A percentile compares a stretch with the other conserved stretches of the same genome.
Conservation (phyloP, 1,139 yeast species). For the Kazachstania sp. region DNA sequence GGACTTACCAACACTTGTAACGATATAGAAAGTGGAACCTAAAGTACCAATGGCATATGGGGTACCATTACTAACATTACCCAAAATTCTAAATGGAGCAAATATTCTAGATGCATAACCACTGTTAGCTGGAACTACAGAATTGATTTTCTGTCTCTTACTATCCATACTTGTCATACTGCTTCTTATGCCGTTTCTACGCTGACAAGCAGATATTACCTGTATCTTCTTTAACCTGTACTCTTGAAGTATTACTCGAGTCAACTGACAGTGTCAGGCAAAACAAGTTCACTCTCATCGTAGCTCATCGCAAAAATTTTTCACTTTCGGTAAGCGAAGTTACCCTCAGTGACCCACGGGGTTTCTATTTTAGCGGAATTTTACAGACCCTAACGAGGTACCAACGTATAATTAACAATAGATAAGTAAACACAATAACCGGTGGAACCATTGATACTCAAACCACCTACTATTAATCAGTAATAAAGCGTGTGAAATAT, state of each 20-base stretch:
- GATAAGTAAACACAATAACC: too few relatives aligned
- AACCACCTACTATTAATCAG: too few relatives aligned
- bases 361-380: too few relatives aligned
- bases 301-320: conserved; percentile 8
- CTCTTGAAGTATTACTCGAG: neutral
- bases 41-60: conserved; percentile 86
- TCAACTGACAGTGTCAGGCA: neutral
- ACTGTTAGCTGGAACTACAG: neutral
- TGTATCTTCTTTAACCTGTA: neutral
- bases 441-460: too few relatives aligned
- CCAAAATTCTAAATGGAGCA: conserved; percentile 52
- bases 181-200: neutral
- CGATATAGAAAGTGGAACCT: conserved; percentile 81
- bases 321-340: neutral
- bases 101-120: conserved; percentile 38
- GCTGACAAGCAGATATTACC: neutral
- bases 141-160: conserved; percentile 11
- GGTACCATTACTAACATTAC: conserved; percentile 64
- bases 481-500: too few relatives aligned
- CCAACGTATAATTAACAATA: too few relatives aligned
- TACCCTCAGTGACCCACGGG: neutral
- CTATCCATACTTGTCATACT: neutral
- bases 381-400: too few relatives aligned
- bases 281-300: neutral
- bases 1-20: conserved; percentile 81